Evolutionary conservation across 306 rosid species (phyloP).

Genomic region (Rosa persica): DNA sequence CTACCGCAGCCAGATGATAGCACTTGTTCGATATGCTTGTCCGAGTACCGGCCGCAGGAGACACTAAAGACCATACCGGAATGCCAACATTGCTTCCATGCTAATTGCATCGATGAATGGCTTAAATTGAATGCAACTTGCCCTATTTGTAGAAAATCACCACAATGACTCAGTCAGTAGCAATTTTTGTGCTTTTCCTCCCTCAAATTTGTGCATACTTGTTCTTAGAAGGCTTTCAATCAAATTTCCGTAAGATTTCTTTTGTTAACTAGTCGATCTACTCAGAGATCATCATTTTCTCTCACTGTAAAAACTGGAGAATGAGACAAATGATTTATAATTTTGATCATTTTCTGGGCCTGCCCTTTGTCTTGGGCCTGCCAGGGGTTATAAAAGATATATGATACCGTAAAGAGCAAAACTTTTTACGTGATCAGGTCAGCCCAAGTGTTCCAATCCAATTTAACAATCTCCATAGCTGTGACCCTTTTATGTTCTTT

Average conservation of each 20-base stretch:
- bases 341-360: too few relatives aligned
- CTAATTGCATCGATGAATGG: slow-evolving; percentile 75
- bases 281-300: too few relatives aligned
- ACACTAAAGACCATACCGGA: slow-evolving; percentile 58
- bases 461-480: too few relatives aligned
- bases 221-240: background rate
- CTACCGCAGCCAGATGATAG: slow-evolving; percentile 46
- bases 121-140: slow-evolving; percentile 65
- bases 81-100: slow-evolving; percentile 73
- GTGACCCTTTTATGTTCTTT: too few relatives aligned
- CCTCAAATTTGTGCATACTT: background rate
- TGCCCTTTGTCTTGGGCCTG: background rate
- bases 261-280: too few relatives aligned
- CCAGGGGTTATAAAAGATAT: too few relatives aligned
- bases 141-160: slow-evolving; percentile 72
- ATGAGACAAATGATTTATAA: too few relatives aligned
- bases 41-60: slow-evolving; percentile 60
- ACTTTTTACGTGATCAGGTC: too few relatives aligned
- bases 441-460: too few relatives aligned
- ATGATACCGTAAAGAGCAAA: too few relatives aligned
- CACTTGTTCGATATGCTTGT: slow-evolving; percentile 62
- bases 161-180: background rate
- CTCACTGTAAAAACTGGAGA: too few relatives aligned
- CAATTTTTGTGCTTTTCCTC: background rate
- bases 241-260: background rate